Evolutionary conservation across 768 basidiomycete species (phyloP).

Genomic region (Suillus alpinus): DNA sequence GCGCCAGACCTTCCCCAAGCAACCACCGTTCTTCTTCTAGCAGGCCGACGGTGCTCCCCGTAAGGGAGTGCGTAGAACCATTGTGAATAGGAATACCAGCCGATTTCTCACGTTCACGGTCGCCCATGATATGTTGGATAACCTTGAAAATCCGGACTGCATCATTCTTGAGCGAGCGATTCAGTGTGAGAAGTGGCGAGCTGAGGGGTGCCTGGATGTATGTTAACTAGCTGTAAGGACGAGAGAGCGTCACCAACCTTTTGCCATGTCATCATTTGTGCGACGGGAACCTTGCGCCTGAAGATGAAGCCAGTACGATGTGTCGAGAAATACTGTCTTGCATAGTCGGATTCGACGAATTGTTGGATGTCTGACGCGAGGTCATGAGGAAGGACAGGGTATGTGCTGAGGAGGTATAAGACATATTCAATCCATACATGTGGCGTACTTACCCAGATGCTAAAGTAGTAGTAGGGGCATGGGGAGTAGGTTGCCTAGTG

Average conservation of each 20-base stretch:
- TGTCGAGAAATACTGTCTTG: slow-evolving; percentile 84
- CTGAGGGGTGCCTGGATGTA: slow-evolving; percentile 52
- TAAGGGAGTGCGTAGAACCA: slow-evolving; percentile 43
- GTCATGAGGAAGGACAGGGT: slow-evolving; percentile 76
- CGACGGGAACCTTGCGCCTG: slow-evolving; percentile 75
- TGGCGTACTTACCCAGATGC: slow-evolving; percentile 58
- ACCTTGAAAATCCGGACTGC: slow-evolving; percentile 86
- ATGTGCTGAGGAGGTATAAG: slow-evolving; percentile 46
- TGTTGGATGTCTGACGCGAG: slow-evolving; percentile 83
- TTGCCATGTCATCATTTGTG: slow-evolving; percentile 91
- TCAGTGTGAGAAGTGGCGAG: slow-evolving; percentile 72
- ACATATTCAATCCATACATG: slow-evolving; percentile 9
- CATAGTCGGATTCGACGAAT: slow-evolving; percentile 84
- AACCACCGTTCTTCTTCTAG: slow-evolving; percentile 89
- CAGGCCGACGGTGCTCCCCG: slow-evolving; percentile 42
- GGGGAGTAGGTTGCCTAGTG: slow-evolving; percentile 33
- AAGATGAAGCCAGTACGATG: slow-evolving; percentile 90
- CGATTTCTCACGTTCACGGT: slow-evolving; percentile 71
- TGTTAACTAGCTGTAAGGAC: neutral
- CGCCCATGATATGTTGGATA: slow-evolving; percentile 92
- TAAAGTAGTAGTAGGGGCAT: slow-evolving; percentile 42
- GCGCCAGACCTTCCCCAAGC: slow-evolving; percentile 70
- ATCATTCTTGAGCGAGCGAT: slow-evolving; percentile 64
- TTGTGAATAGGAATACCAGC: slow-evolving; percentile 47
- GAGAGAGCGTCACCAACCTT: slow-evolving; percentile 43